A percentile compares a stretch with the other conserved stretches of the same genome.
Conservation (phyloP, 1,284 basidiomycete species). For the Blastosporella zonata region DNA sequence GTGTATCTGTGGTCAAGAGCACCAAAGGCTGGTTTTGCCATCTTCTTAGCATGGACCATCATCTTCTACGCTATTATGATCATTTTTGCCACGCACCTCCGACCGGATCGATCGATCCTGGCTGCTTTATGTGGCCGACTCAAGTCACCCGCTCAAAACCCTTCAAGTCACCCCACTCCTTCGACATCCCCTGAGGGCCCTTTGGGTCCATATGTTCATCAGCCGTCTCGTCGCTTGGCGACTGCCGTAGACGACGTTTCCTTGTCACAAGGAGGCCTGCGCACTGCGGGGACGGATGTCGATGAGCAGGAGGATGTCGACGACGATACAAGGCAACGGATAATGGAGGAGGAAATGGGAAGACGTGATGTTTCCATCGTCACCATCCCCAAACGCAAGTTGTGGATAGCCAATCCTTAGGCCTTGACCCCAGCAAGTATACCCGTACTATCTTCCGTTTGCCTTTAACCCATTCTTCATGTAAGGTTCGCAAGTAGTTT, state of each 20-base stretch:
- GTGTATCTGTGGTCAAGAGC: constrained; percentile 56
- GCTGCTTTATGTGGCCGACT: constrained; percentile 47
- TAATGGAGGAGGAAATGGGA: constrained; percentile 77
- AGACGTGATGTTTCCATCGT: constrained; percentile 77
- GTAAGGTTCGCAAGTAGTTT: constrained; percentile 10
- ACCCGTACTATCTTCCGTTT: constrained; percentile 5
- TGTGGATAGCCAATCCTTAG: constrained; percentile 70
- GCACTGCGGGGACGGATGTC: constrained; percentile 51
- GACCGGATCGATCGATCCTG: constrained; percentile 55
- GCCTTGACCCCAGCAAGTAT: constrained; percentile 24
- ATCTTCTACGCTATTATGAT: constrained; percentile 56
- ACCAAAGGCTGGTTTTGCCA: constrained; percentile 52
- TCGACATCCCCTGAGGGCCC: constrained; percentile 47
- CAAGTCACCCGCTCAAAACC: constrained; percentile 34
- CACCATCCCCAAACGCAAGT: constrained; percentile 70
- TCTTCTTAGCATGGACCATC: constrained; percentile 61
- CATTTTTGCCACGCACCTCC: constrained; percentile 52
- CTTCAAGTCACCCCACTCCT: constrained; percentile 21
- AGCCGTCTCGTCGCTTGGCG: constrained; percentile 53
- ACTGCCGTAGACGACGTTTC: constrained; percentile 44
- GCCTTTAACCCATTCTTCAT: background rate
- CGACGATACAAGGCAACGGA: constrained; percentile 64
- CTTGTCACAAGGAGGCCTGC: constrained; percentile 34
- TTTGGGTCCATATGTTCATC: constrained; percentile 57
- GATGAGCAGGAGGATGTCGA: constrained; percentile 68